Evolutionary conservation across 2,329 filamentous ascomycete genomes (phyloP), one percentile per base, ranked within the genome.

Genomic region (Microcyclosporella mali): DNA sequence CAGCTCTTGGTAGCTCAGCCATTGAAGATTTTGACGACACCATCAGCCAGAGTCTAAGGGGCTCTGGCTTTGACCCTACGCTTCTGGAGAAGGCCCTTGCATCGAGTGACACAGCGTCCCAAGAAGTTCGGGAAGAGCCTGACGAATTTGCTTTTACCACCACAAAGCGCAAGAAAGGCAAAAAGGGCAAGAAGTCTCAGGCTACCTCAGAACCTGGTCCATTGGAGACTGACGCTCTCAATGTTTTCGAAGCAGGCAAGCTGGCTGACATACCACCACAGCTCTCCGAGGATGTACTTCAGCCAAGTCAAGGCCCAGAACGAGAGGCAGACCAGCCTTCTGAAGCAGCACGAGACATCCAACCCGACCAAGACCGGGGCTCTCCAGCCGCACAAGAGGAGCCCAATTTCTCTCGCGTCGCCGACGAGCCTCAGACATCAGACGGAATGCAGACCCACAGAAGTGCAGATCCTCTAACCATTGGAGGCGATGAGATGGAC

Each of bases 161-260:
- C 36, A 64, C 63, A 40, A 65, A 65, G 47, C 62, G 65, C 31
- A 72, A 69, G 53, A 72, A 70, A 56, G 58, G 56, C 27, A 73
- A 69, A 60, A 71, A 71, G 47, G 57, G 60, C 7, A 72, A 71
- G 58, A 70, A 71, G 56, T 18, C 46, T 8, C 16, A 31, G 21
- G 9, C 21, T 25, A 6, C 21, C 21, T 25, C 21, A 25, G 9
- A 25, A 4, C 9, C 9, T 25, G 21, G 9, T 25, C 6, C 9
- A 6, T 9, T 9, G 6, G 9, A 25, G 21, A 25, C 6, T 9
- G 21, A 25, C 9, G 21, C 21, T 25, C 21, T 9, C 21, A 25
- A 6, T 25, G 6, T 6, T 25, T 25, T 9, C 9, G 21, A 25
- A 25, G 21, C 21, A 25, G 21, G 9, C 21, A 25, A 25, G 21